These are phyloP conservation scores for Monosporascus sp. DNA, from an alignment of 2,329 filamentous ascomycete genomes.

Conservation along the genomic window DNA sequence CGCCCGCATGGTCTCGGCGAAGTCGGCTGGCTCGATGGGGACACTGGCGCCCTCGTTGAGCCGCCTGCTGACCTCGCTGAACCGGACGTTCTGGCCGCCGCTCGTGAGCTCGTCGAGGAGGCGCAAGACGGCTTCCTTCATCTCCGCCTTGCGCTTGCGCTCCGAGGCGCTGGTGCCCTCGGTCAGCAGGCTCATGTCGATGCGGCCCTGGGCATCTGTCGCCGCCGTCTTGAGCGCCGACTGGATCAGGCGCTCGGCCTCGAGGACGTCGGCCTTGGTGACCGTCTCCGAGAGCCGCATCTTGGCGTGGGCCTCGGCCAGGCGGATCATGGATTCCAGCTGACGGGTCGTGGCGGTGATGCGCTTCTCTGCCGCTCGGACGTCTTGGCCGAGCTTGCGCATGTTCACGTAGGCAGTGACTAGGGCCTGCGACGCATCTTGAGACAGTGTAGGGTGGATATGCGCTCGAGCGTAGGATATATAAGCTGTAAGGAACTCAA, in stretches of 20 bases:
- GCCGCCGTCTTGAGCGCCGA: constrained; percentile 92
- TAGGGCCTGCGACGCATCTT: constrained; percentile 75
- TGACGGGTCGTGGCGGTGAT: constrained; percentile 97
- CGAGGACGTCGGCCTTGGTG: constrained; percentile 74
- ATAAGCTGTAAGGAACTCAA: constrained; percentile 94
- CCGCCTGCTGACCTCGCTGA: constrained; percentile 69
- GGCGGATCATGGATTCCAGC: constrained; percentile 96
- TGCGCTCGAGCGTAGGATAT: constrained; percentile 92
- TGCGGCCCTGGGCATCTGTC: constrained; percentile 87
- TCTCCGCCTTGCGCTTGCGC: constrained; percentile 71
- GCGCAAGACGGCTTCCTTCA: constrained; percentile 72
- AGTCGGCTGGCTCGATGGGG: constrained; percentile 71
- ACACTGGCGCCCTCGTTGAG: constrained; percentile 67
- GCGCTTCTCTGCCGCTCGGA: constrained; percentile 83
- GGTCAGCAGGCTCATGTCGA: constrained; percentile 93
- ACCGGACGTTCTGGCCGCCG: constrained; percentile 62
- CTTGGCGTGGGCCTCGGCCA: constrained; percentile 93
- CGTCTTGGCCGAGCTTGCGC: constrained; percentile 85
- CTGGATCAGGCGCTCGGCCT: constrained; percentile 89
- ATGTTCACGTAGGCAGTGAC: constrained; percentile 87
- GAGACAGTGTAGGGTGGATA: constrained; percentile 76
- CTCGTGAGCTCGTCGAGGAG: constrained; percentile 77
- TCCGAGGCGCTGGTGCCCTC: constrained; percentile 92
- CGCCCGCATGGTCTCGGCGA: constrained; percentile 71
- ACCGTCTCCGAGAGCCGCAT: constrained; percentile 82